Evolutionary conservation across 106 monocot species (phyloP).

Genomic region (Dioscorea alata): DNA sequence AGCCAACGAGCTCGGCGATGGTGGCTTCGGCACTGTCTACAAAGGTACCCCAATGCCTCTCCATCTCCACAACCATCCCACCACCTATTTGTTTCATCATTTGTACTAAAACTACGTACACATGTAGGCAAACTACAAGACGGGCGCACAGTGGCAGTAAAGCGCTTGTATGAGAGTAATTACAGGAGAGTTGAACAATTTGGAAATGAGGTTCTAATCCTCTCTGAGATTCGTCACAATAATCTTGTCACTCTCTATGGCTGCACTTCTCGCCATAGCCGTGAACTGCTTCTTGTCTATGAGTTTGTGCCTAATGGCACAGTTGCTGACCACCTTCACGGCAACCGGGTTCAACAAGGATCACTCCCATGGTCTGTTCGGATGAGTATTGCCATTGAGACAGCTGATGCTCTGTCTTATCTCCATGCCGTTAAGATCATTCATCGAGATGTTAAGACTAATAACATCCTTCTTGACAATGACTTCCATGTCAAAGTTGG

Average conservation of each 20-base stretch:
- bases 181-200: slow-evolving; percentile 40
- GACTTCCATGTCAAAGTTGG: slow-evolving; percentile 49
- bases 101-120: too few species aligned
- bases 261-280: slow-evolving; percentile 50
- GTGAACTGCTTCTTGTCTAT: slow-evolving; percentile 53
- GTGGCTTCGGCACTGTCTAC: slow-evolving; percentile 68
- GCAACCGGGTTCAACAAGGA: slow-evolving; percentile 11
- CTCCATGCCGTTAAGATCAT: slow-evolving; percentile 51
- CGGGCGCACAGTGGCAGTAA: slow-evolving; percentile 46
- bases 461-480: slow-evolving; percentile 60
- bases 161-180: slow-evolving; percentile 50
- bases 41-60: slow-evolving; percentile 29
- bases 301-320: slow-evolving; percentile 55
- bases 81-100: too few species aligned
- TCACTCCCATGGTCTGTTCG: slow-evolving; percentile 32
- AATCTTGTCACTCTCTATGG: slow-evolving; percentile 58
- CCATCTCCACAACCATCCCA: too few species aligned
- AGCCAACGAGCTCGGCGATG: slow-evolving; percentile 52
- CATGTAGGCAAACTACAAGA: slow-evolving; percentile 35
- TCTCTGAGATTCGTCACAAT: slow-evolving; percentile 43
- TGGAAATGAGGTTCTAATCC: slow-evolving; percentile 54
- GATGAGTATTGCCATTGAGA: slow-evolving; percentile 42
- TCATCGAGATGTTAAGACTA: slow-evolving; percentile 75
- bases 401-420: slow-evolving; percentile 38
- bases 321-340: slow-evolving; percentile 56